Base-by-base conservation (phyloP, 2,329 filamentous ascomycete genomes). In the Eurotiales sp. region DNA sequence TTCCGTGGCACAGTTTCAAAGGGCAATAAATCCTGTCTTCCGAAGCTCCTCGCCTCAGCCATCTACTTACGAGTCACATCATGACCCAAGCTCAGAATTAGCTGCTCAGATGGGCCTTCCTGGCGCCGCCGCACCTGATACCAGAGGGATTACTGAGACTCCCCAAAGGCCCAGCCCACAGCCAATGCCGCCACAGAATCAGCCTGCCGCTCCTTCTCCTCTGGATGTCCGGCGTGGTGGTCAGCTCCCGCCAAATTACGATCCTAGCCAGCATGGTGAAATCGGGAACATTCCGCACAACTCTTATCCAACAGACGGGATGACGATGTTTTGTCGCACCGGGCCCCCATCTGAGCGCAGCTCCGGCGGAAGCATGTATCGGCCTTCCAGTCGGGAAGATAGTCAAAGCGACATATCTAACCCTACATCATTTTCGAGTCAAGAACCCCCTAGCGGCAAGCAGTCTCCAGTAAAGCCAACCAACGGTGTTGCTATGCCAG, bases 41-140 rank as follows among this genome's bases (percentile, higher is more conserved):
- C 83, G 95, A 55, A 90, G 87, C n/a, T 95, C 93, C 0, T 99
- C 93, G 7, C 93, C 95, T 1, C 91, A 96, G 64, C 92, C 92
- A 10, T 96, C 93, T 3, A 90, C 86, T 1, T 95, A 88, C 59
- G 90, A 95, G 64, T 95, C 91, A 30, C 91, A 96, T 59, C 88
- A 96, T 66, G 90, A 96, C 62, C 88, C 89, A 2, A 83, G 90
- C 61, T 87, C 86, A 6, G 80, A 81, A 39, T 72, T 93, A 51
- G 86, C 86, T 7, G 79, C 83, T 50, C 84, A 89, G 55, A 72
- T 93, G 66, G 82, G 79, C 15, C 85, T 85, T 50, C 69, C 76
- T 50, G 78, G 81, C 21, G 66, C 72, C 4, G 63, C 67, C 5
- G 70, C 72, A 1, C 69, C 77, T 8, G 64, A 71, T 10, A 76